Evolutionary conservation across 2,329 filamentous ascomycete genomes (phyloP).

Genomic region (Fusarium subtropicale): DNA sequence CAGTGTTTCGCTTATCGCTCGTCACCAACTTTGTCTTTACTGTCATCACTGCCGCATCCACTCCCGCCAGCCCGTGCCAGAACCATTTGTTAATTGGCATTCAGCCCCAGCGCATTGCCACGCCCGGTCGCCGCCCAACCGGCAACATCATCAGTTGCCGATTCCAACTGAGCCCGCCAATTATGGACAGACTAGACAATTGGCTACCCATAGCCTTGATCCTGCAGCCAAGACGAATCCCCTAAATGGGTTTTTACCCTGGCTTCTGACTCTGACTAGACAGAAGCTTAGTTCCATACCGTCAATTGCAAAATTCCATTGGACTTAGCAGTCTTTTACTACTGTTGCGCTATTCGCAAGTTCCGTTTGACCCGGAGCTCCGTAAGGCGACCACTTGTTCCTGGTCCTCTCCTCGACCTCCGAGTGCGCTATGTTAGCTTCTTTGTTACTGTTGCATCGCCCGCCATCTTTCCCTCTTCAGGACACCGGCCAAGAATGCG

Average conservation of each 20-base stretch:
- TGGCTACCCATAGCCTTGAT: neutral
- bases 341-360: slow-evolving; percentile 5
- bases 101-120: slow-evolving; percentile 44
- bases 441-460: slow-evolving; percentile 31
- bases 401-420: slow-evolving; percentile 23
- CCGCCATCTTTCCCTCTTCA: slow-evolving; percentile 26
- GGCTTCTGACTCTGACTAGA: slow-evolving; percentile 6
- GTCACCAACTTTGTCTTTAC: slow-evolving; percentile 6
- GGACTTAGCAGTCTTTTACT: slow-evolving; percentile 17
- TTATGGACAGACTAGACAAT: slow-evolving; percentile 15
- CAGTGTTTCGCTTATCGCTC: slow-evolving; percentile 24
- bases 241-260: slow-evolving; percentile 7
- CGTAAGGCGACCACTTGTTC: slow-evolving; percentile 29
- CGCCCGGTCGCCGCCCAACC: slow-evolving; percentile 25
- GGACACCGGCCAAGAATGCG: slow-evolving; percentile 41
- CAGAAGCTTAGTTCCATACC: slow-evolving; percentile 14
- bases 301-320: slow-evolving; percentile 13
- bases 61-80: slow-evolving; percentile 35
- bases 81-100: slow-evolving; percentile 28
- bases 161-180: slow-evolving; percentile 3
- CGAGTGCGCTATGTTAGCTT: slow-evolving; percentile 15
- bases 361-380: slow-evolving; percentile 27
- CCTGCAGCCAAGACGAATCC: slow-evolving; percentile 25
- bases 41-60: slow-evolving; percentile 38
- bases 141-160: slow-evolving; percentile 15